Evolutionary conservation across 2,329 filamentous ascomycete species (phyloP).

Genomic region (Sporothrix pallida): DNA sequence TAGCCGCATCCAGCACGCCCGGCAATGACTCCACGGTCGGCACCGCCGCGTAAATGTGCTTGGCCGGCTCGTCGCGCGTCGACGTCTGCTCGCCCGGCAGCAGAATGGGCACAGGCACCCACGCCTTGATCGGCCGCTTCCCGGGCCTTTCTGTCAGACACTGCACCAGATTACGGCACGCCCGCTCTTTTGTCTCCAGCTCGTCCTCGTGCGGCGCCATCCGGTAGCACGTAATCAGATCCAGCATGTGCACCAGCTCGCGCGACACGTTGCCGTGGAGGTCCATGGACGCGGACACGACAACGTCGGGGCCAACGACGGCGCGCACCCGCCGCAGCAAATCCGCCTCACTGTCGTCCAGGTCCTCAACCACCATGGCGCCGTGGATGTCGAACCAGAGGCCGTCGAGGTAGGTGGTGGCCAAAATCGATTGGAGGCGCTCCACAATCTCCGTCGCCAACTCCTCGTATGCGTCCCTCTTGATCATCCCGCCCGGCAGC

Average conservation of each 20-base stretch:
- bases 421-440: conserved; percentile 49
- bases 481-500: conserved; percentile 56
- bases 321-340: conserved; percentile 53
- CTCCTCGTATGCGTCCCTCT: conserved; percentile 53
- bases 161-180: conserved; percentile 55
- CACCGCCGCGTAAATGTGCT: conserved; percentile 56
- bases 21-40: conserved; percentile 49
- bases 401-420: conserved; percentile 49
- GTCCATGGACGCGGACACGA: conserved; percentile 62
- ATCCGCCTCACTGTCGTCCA: conserved; percentile 56
- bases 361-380: conserved; percentile 59
- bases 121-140: conserved; percentile 56
- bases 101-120: conserved; percentile 58
- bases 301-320: conserved; percentile 52
- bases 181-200: conserved; percentile 56
- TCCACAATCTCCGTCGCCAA: conserved; percentile 51
- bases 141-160: conserved; percentile 42
- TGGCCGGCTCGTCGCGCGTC: conserved; percentile 58
- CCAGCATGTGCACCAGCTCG: conserved; percentile 54
- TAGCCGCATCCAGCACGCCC: conserved; percentile 56
- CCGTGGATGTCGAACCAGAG: conserved; percentile 64
- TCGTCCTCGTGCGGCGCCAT: conserved; percentile 59
- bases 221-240: conserved; percentile 60
- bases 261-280: conserved; percentile 61
- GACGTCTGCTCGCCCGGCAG: conserved; percentile 62